A percentile compares a stretch with the other conserved stretches of the same genome.
phyloP scores from a whole-genome alignment of 2,329 filamentous ascomycete genomes.

The Epichloe elymi region DNA sequence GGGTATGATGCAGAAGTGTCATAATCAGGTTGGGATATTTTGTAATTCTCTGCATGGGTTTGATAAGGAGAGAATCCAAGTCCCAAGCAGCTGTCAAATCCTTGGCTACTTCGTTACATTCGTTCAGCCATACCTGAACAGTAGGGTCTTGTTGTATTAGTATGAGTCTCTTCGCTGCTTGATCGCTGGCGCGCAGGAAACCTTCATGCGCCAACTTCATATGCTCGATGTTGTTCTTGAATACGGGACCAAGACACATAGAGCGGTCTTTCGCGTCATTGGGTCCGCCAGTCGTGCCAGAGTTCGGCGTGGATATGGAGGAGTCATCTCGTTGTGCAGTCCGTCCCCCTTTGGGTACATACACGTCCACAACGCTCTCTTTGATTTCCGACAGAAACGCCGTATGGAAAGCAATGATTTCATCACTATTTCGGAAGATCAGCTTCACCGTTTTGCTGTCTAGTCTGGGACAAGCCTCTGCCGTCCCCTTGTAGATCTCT shows the following conservation, averaged over 20 bases:
- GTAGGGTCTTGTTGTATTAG: conserved; percentile 50
- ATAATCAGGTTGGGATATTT: conserved; percentile 85
- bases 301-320: conserved; percentile 26
- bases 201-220: conserved; percentile 50
- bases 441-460: conserved; percentile 74
- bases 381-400: conserved; percentile 69
- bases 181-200: conserved; percentile 50
- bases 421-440: conserved; percentile 85
- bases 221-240: conserved; percentile 41
- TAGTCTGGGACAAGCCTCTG: conserved; percentile 66
- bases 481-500: conserved; percentile 94
- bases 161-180: conserved; percentile 46
- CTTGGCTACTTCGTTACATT: conserved; percentile 84
- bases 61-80: conserved; percentile 88
- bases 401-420: conserved; percentile 79
- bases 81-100: conserved; percentile 93
- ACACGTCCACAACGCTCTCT: conserved; percentile 64
- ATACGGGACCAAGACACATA: conserved; percentile 39
- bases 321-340: conserved; percentile 30
- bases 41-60: conserved; percentile 86
- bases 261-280: conserved; percentile 40
- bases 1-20: conserved; percentile 67
- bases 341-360: conserved; percentile 47
- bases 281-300: conserved; percentile 26
- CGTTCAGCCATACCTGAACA: conserved; percentile 74